These are phyloP conservation scores for Plasmodium ovale DNA, from an alignment of 169 alveolate genomes.

Conservation along the genomic window DNA sequence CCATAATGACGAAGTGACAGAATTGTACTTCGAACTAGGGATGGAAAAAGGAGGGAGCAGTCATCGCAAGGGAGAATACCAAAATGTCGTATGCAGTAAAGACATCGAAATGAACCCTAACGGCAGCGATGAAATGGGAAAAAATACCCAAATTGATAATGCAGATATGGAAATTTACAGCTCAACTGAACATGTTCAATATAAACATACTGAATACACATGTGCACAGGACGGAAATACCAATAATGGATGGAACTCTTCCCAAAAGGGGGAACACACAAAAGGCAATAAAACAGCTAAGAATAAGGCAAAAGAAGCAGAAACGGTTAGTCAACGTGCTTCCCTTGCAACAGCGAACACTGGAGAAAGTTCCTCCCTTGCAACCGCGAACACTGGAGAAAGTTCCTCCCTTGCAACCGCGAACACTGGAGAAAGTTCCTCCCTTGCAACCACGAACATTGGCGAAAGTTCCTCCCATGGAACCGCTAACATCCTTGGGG, in stretches of 20 bases:
- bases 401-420: too few species aligned
- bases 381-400: too few species aligned
- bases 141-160: background rate
- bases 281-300: too few species aligned
- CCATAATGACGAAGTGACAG: background rate
- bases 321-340: too few species aligned
- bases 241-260: background rate
- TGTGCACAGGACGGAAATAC: background rate
- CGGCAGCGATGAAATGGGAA: background rate
- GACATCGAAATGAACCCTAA: background rate
- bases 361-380: too few species aligned
- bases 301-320: too few species aligned
- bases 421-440: too few species aligned
- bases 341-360: too few species aligned
- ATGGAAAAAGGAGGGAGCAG: background rate
- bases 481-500: too few species aligned
- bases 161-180: background rate
- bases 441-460: too few species aligned
- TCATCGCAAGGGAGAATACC: constrained; percentile 8
- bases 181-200: background rate
- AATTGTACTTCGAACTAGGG: background rate
- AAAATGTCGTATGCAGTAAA: background rate
- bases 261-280: background rate
- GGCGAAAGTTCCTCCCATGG: too few species aligned
- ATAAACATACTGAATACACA: background rate